Evolutionary conservation across 2,329 filamentous ascomycete genomes (phyloP), one percentile per base, ranked within the genome.

Genomic region (Clarireedia hainanense): DNA sequence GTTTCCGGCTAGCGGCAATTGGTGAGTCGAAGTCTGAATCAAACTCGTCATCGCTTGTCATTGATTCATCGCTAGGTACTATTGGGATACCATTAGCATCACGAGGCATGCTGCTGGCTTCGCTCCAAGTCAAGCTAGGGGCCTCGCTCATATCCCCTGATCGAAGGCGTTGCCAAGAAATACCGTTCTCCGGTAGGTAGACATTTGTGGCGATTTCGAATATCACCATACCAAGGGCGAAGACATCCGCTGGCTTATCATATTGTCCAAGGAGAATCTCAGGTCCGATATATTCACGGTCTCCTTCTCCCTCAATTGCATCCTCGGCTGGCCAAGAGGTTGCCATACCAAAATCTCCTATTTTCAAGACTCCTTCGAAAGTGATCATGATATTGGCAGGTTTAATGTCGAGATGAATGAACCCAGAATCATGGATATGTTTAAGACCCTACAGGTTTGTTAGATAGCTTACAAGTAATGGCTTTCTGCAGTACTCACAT

Each of bases 171-270:
- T 92, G 85, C 94, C 94, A 99, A 15, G 87, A 89, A 15, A 85
- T 80, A 47, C 94, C 94, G 63, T 97, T 96, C 67, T 96, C 91
- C 0, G 94, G 94, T 27, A 99, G 84, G 60, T 90, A 85, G 50
- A 96, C 91, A 67, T 99, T 99, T 60, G 88, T 91, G 26, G 91
- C 92, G 65, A 91, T 94, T 74, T 99, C 94, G 50, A 96, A 83
- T 70, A 96, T 88, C 71, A 97, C 95, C 65, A 97, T 81, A 51
- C 94, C 94, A 30, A 99, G 81, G 10, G 94, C 89, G 71, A 96
- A 99, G 50, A 99, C 81, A 71, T 99, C 94, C 37, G 91, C 88
- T 39, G 92, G 88, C 70, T 92, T 94, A 73, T 95, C 91, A 64
- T 88, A 94, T 60, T 85, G 82, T 43, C 91, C 92, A 67, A 83